Conservation (phyloP, 2,329 filamentous ascomycete species). For the Fusarium oligoseptatum region DNA sequence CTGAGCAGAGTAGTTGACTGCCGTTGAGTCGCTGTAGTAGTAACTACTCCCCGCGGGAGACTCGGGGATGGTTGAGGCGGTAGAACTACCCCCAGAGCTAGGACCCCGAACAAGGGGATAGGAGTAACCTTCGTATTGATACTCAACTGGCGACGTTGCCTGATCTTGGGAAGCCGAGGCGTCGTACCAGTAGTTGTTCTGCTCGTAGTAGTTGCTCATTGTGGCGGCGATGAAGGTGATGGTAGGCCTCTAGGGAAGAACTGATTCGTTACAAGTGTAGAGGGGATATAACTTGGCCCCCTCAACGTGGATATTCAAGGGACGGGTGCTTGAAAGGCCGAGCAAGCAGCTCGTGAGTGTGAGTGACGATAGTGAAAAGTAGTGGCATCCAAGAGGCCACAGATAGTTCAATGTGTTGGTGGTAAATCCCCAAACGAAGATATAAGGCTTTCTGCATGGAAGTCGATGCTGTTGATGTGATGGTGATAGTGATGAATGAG, state of each 20-base stretch:
- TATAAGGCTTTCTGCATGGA: slow-evolving; percentile 31
- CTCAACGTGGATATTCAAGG: slow-evolving; percentile 10
- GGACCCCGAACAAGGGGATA: slow-evolving; percentile 45
- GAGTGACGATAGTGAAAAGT: background rate
- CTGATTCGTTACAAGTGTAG: background rate
- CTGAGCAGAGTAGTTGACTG: slow-evolving; percentile 22
- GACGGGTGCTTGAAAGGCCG: slow-evolving; percentile 32
- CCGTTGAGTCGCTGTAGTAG: slow-evolving; percentile 32
- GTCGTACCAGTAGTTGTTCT: slow-evolving; percentile 23
- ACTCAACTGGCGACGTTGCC: slow-evolving; percentile 32
- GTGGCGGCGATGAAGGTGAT: background rate
- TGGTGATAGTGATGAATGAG: slow-evolving; percentile 4
- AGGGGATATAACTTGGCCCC: slow-evolving; percentile 1
- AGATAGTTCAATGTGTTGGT: slow-evolving; percentile 33
- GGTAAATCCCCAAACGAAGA: slow-evolving; percentile 30
- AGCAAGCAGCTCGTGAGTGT: slow-evolving; percentile 19
- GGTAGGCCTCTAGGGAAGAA: background rate
- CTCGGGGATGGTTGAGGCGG: slow-evolving; percentile 42
- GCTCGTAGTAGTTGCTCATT: slow-evolving; percentile 38
- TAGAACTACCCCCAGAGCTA: slow-evolving; percentile 50
- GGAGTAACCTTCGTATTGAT: slow-evolving; percentile 41
- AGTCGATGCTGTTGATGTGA: slow-evolving; percentile 20
- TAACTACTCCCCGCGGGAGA: slow-evolving; percentile 43
- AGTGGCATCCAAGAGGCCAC: slow-evolving; percentile 30
- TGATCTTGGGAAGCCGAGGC: slow-evolving; percentile 39